Conservation (phyloP, 805 yeast species). For the Yamadazyma insecticola region DNA sequence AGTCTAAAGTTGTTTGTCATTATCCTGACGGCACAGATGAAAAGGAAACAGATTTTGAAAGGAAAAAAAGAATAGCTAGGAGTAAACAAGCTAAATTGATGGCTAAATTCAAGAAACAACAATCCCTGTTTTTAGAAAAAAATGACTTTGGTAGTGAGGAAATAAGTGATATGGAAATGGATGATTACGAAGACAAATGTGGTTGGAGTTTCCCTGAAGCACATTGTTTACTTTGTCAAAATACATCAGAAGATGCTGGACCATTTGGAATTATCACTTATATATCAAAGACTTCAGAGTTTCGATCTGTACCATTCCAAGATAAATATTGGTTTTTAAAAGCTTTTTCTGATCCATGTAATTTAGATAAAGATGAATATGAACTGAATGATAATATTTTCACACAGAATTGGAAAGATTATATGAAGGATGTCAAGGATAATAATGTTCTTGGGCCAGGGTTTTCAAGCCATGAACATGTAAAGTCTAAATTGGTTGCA, state of each 20-base stretch:
- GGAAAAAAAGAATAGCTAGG: slow-evolving; percentile 65
- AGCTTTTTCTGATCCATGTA: slow-evolving; percentile 48
- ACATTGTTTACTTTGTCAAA: slow-evolving; percentile 78
- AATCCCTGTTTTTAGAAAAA: slow-evolving; percentile 63
- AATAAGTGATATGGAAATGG: slow-evolving; percentile 39
- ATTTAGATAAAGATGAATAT: slow-evolving; percentile 34
- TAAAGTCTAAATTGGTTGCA: slow-evolving; percentile 45
- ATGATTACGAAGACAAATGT: slow-evolving; percentile 24
- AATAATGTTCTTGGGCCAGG: slow-evolving; percentile 65
- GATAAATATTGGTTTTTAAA: slow-evolving; percentile 62
- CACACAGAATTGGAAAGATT: slow-evolving; percentile 33
- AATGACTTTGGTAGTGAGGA: slow-evolving; percentile 28
- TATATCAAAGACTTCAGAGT: slow-evolving; percentile 53
- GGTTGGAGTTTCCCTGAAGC: slow-evolving; percentile 70
- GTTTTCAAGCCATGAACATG: slow-evolving; percentile 41
- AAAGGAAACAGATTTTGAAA: slow-evolving; percentile 41
- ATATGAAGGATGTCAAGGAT: slow-evolving; percentile 31
- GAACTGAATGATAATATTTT: slow-evolving; percentile 11
- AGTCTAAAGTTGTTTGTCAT: slow-evolving; percentile 16
- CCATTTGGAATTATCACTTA: slow-evolving; percentile 74
- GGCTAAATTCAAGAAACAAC: slow-evolving; percentile 79
- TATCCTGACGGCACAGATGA: slow-evolving; percentile 7
- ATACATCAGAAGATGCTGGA: slow-evolving; percentile 60
- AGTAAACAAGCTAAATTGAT: slow-evolving; percentile 65
- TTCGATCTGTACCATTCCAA: slow-evolving; percentile 60